phyloP scores from a whole-genome alignment of 805 yeast species.

The Barnettozyma sp. region DNA sequence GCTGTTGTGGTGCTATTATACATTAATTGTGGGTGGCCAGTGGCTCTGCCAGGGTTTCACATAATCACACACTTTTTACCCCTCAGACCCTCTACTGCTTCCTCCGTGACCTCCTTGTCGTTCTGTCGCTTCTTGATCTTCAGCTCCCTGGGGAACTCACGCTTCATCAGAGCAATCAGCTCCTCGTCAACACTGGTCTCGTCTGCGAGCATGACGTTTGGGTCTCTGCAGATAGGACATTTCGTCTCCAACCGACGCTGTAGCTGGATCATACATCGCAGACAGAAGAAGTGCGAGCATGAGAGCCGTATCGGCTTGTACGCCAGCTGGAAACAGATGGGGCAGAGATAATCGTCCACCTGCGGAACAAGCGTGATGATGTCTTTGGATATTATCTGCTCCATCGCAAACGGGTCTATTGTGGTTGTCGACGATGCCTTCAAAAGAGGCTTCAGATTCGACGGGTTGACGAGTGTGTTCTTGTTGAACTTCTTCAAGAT shows the following conservation, averaged over 20 bases:
- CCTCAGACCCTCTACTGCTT: constrained; percentile 27
- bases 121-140: constrained; percentile 54
- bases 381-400: constrained; percentile 42
- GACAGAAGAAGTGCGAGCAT: constrained; percentile 67
- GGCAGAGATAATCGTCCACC: constrained; percentile 69
- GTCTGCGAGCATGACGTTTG: constrained; percentile 52
- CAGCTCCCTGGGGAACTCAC: constrained; percentile 60
- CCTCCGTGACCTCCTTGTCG: constrained; percentile 39
- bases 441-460: constrained; percentile 14
- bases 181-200: constrained; percentile 51
- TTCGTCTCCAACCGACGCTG: constrained; percentile 50
- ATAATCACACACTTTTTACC: constrained; percentile 10
- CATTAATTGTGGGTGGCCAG: too few species aligned
- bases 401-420: constrained; percentile 13
- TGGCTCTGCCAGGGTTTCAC: too few species aligned
- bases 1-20: too few species aligned
- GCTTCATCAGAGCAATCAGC: constrained; percentile 45
- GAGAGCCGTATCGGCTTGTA: constrained; percentile 60
- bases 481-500: constrained; percentile 73
- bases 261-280: constrained; percentile 61
- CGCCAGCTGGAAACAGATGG: constrained; percentile 64
- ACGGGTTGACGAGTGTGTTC: constrained; percentile 50
- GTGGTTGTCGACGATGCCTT: constrained; percentile 6
- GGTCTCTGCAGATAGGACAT: constrained; percentile 60
- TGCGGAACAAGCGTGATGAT: constrained; percentile 59